Conservation (phyloP, 164 flowering plant genomes). For the Protea cynaroides region DNA sequence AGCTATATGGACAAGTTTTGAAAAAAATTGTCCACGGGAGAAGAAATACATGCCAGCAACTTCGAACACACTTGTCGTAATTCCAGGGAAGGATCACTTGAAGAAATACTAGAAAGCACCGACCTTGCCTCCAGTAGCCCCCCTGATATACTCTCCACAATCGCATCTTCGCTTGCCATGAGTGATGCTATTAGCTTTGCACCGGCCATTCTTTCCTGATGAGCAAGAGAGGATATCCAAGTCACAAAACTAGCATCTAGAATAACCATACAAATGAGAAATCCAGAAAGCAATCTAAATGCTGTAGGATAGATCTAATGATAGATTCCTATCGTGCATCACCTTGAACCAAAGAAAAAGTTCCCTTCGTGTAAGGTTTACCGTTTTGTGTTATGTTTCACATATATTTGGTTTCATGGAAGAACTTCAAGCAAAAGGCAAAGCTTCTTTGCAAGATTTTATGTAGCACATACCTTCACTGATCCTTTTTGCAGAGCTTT, state of each 20-base stretch:
- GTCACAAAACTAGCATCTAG: neutral
- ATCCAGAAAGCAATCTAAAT: neutral
- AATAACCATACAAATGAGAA: neutral
- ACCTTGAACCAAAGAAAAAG: too few species aligned
- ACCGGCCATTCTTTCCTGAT: constrained; percentile 73
- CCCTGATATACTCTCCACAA: constrained; percentile 46
- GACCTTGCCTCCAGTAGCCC: constrained; percentile 59
- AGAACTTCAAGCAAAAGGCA: too few species aligned
- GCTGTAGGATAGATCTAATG: too few species aligned
- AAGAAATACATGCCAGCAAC: constrained; percentile 40
- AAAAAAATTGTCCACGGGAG: constrained; percentile 10
- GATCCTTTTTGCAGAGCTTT: constrained; percentile 51
- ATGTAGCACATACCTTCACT: constrained; percentile 42
- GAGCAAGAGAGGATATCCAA: neutral
- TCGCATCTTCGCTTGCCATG: constrained; percentile 72
- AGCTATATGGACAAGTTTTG: neutral
- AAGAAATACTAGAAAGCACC: constrained; percentile 36
- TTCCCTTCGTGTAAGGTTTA: too few species aligned
- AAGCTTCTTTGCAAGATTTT: neutral
- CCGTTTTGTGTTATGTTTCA: too few species aligned
- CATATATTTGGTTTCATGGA: too few species aligned
- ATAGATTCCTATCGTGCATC: too few species aligned
- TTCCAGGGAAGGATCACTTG: constrained; percentile 38
- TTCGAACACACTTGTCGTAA: constrained; percentile 45
- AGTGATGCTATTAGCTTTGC: constrained; percentile 70